A percentile compares a stretch with the other conserved stretches of the same genome.
phyloP scores from a whole-genome alignment of 164 flowering plant genomes.

The Liriodendron chinense region DNA sequence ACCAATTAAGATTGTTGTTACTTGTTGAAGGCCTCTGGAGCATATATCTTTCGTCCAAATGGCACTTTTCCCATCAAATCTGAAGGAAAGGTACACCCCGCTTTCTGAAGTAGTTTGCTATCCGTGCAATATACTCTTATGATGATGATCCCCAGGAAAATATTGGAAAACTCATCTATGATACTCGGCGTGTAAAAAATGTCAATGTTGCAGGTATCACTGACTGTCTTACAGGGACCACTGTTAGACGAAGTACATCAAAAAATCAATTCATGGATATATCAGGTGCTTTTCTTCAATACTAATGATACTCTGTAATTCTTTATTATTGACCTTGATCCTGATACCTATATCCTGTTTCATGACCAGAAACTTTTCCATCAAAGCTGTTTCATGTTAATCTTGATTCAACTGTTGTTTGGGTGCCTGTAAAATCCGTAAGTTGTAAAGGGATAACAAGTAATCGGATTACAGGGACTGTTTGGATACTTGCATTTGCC shows the following conservation, averaged over 20 bases:
- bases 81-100: constrained; percentile 43
- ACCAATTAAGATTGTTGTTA: constrained; percentile 4
- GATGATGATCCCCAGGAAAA: neutral
- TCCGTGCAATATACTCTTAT: neutral
- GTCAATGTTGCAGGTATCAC: constrained; percentile 48
- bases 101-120: neutral
- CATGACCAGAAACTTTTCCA: too few relatives aligned
- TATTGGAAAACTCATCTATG: neutral
- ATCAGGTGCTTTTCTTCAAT: neutral
- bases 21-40: constrained; percentile 82
- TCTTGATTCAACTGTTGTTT: neutral
- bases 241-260: constrained; percentile 10
- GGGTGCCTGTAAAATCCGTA: too few relatives aligned
- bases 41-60: constrained; percentile 95
- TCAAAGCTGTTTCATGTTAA: neutral
- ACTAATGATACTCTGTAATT: neutral
- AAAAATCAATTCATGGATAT: constrained; percentile 13
- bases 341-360: too few relatives aligned
- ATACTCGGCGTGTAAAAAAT: neutral
- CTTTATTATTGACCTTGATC: too few relatives aligned
- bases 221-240: constrained; percentile 17
- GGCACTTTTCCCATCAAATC: constrained; percentile 52
- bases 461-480: too few relatives aligned
- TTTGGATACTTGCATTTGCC: too few relatives aligned
- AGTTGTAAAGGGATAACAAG: too few relatives aligned